phyloP scores from a whole-genome alignment of 148 eudicot species.

The Polygonum aviculare region DNA sequence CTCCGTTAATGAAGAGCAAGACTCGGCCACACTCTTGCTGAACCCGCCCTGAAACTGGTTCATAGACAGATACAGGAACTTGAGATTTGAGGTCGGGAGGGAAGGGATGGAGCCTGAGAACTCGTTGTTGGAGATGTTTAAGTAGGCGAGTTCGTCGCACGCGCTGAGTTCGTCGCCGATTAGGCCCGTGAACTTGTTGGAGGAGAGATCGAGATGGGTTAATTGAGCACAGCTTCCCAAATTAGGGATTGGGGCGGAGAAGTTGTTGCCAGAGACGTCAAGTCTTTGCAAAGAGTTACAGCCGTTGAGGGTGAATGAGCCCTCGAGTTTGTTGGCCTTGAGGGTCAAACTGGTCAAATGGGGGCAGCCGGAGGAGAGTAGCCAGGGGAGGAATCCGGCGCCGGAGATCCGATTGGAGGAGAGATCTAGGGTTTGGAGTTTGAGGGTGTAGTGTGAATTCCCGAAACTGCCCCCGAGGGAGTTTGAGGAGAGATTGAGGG shows the following conservation, averaged over 20 bases:
- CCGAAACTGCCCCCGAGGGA: constrained; percentile 21
- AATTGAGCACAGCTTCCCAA: constrained; percentile 31
- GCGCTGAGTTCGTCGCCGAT: constrained; percentile 16
- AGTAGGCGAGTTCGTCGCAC: constrained; percentile 35
- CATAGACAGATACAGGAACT: constrained; percentile 5
- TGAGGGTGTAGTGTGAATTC: constrained; percentile 17
- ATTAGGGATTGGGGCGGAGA: constrained; percentile 35
- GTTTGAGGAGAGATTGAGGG: constrained; percentile 57
- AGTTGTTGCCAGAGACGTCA: constrained; percentile 64
- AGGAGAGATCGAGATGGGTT: constrained; percentile 54
- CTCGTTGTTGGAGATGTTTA: constrained; percentile 26
- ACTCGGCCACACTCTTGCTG: constrained; percentile 27
- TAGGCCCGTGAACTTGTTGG: constrained; percentile 51
- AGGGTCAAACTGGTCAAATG: constrained; percentile 32
- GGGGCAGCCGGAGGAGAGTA: constrained; percentile 30
- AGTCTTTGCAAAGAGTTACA: constrained; percentile 39
- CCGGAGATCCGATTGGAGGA: constrained; percentile 52
- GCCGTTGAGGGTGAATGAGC: constrained; percentile 27
- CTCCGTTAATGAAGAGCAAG: constrained; percentile 43
- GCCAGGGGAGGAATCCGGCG: constrained; percentile 33
- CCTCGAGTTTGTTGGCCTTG: constrained; percentile 51
- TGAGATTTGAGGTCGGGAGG: constrained; percentile 11
- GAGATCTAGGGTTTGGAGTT: constrained; percentile 41
- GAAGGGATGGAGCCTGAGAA: constrained; percentile 9
- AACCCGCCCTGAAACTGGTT: background rate